Evolutionary conservation across 805 yeast species (phyloP).

Genomic region (Candida nanaspora): DNA sequence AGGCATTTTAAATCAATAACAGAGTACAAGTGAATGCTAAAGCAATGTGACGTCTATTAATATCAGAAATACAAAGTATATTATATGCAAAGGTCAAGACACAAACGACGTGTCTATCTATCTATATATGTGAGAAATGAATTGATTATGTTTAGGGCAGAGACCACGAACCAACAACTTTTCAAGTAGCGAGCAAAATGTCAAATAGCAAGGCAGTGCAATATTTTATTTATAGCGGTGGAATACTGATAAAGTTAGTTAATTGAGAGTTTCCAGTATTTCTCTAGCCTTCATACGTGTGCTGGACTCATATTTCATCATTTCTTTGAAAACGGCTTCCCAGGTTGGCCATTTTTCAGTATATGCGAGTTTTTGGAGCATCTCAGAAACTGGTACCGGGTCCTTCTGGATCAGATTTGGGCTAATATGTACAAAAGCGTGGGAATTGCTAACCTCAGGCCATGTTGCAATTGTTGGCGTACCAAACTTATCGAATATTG

Average conservation of each 20-base stretch:
- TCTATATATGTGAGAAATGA: too few species aligned
- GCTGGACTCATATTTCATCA: constrained; percentile 36
- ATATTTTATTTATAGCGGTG: too few species aligned
- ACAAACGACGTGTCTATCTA: too few species aligned
- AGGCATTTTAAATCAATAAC: neutral
- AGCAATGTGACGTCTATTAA: neutral
- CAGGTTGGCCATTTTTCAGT: constrained; percentile 13
- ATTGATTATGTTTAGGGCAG: too few species aligned
- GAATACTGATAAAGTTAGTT: neutral
- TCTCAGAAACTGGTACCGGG: constrained; percentile 12
- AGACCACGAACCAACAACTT: too few species aligned
- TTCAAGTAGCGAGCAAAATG: too few species aligned
- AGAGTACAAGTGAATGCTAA: neutral
- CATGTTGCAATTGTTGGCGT: constrained; percentile 43
- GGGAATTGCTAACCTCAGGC: constrained; percentile 35
- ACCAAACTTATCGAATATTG: constrained; percentile 53
- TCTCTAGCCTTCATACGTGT: constrained; percentile 25
- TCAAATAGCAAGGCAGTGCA: too few species aligned
- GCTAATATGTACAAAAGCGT: constrained; percentile 28
- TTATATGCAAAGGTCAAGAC: neutral
- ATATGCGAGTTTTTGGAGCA: constrained; percentile 27
- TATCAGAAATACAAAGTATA: too few species aligned
- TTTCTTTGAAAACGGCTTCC: constrained; percentile 27
- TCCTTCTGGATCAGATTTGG: constrained; percentile 16
- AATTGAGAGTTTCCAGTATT: neutral